Conservation (phyloP, 2,329 filamentous ascomycete genomes). For the Exophiala bonariae region DNA sequence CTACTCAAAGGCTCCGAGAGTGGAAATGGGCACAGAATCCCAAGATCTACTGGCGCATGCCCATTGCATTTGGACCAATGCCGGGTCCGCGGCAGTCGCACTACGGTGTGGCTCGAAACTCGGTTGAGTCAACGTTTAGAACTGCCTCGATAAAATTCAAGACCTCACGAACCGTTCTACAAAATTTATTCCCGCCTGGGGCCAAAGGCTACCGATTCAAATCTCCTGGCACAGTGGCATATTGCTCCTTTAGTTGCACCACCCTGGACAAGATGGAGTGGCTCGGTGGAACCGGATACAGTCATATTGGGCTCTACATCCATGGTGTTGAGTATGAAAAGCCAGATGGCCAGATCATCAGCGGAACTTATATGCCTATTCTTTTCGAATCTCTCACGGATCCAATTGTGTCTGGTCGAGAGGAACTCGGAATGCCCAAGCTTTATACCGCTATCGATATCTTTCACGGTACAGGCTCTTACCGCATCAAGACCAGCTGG, state of each 20-base stretch:
- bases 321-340: conserved; percentile 61
- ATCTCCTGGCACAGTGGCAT: conserved; percentile 44
- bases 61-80: conserved; percentile 48
- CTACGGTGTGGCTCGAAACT: conserved; percentile 32
- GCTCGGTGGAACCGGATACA: conserved; percentile 62
- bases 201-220: conserved; percentile 41
- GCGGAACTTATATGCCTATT: conserved; percentile 57
- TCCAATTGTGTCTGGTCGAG: conserved; percentile 59
- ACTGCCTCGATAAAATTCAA: conserved; percentile 53
- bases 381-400: conserved; percentile 61
- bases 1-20: conserved; percentile 50
- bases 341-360: conserved; percentile 47
- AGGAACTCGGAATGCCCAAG: conserved; percentile 65
- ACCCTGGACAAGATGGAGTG: conserved; percentile 56
- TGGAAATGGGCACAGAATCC: conserved; percentile 51
- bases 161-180: conserved; percentile 51
- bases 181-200: conserved; percentile 49
- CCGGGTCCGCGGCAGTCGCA: conserved; percentile 45
- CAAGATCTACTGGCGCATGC: conserved; percentile 49
- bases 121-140: conserved; percentile 38
- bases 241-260: conserved; percentile 44
- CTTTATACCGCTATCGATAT: conserved; percentile 55
- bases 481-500: conserved; percentile 44
- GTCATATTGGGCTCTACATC: conserved; percentile 60
- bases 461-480: conserved; percentile 36